Percentiles rank a stretch among this genome's conserved stretches.
phyloP scores from a whole-genome alignment of 768 basidiomycete species.

The Leccinum pellstonianum region DNA sequence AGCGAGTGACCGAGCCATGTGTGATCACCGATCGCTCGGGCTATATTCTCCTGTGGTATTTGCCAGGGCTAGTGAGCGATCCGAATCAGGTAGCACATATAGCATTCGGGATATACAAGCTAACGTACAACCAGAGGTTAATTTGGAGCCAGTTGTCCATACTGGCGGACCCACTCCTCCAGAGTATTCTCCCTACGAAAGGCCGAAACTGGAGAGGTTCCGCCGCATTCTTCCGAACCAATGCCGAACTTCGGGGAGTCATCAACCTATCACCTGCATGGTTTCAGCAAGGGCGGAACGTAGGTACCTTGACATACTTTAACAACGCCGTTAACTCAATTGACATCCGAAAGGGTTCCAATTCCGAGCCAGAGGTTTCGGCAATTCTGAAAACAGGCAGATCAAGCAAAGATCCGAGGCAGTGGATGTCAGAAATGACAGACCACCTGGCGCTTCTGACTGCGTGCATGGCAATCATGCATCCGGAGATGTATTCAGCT shows the following conservation, averaged over 20 bases:
- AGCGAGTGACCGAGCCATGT: no score
- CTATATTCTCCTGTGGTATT: neutral
- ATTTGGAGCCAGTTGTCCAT: no score
- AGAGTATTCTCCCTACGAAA: no score
- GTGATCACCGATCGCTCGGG: no score
- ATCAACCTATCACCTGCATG: neutral
- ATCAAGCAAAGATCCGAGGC: no score
- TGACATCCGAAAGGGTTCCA: neutral
- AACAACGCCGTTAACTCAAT: neutral
- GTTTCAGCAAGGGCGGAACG: neutral
- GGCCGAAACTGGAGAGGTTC: neutral
- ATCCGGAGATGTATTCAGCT: neutral
- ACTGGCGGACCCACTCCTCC: no score
- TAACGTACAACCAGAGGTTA: no score
- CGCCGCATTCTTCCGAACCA: neutral
- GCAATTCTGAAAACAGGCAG: neutral
- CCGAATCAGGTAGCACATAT: neutral
- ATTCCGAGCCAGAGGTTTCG: neutral
- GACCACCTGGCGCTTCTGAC: neutral
- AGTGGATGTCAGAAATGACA: no score
- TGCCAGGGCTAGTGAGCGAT: neutral
- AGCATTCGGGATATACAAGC: no score
- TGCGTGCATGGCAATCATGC: neutral
- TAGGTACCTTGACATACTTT: neutral
- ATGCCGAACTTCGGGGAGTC: neutral